Base-by-base conservation (phyloP, 306 rosid genomes). In the Cyclanthera cordifolia region DNA sequence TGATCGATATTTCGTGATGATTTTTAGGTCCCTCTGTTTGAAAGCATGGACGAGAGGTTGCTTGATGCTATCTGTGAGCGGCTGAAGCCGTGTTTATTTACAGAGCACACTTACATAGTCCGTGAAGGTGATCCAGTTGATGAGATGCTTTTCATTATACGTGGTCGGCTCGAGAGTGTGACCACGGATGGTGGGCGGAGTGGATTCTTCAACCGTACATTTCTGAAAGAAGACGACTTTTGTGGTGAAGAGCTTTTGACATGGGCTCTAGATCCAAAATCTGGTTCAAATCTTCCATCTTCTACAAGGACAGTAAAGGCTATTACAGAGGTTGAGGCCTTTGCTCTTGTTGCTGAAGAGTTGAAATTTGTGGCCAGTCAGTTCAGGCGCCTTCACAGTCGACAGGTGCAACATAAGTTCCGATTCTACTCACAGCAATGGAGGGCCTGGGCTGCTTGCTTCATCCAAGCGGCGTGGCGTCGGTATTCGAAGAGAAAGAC, bases 391-490 rank as follows among this genome's bases (percentile, higher is more conserved):
- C 98, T 93, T 82, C 98, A 93, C 78, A 89, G 98, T 55, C 79
- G 98, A 73, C 98, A 93, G 84, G 96, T 93, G 73, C 98, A 89
- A 79, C 98, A 93, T 77, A 93, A 96, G 54, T 89, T 93, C 82
- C 95, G 97, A 3, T 89, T 92, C 82, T 93, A 89, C 81, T 93
- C 98, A 0, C 98, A 93, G 52, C 98, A 93, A 72, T 93, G 98
- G 98, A 81, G 96, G 76, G 87, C 96, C 39, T 93, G 98, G 98
- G 98, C 96, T 53, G 98, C 98, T 27, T 84, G 95, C 87, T 93
- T 93, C 81, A 89, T 93, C 81, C 98, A 93, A 87, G 98, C 98
- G 5, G 96, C 98, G 23, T 89, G 98, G 98, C 98, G 95, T 25
- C 82, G 98, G 20, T 89, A 89, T 80, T 78, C 84, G 63, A 93